A percentile compares a stretch with the other conserved stretches of the same genome.
Evolutionary conservation across 148 eudicot species (phyloP).

Genomic region (Euryodendron excelsum): DNA sequence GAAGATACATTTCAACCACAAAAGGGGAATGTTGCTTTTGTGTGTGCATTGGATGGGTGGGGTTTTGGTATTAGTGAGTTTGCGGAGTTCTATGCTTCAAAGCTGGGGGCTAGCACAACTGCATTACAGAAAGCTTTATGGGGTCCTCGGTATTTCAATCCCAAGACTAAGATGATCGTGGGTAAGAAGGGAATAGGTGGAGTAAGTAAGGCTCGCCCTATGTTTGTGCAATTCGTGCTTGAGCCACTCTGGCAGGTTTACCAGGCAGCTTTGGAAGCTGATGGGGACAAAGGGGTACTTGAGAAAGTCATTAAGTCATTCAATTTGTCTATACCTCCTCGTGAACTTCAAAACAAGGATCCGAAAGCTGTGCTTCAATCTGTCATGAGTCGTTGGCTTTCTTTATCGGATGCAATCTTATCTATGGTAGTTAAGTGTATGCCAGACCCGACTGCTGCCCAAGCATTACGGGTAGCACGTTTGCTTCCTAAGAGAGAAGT

Average conservation of each 20-base stretch:
- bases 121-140: conserved; percentile 65
- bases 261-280: conserved; percentile 52
- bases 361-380: conserved; percentile 76
- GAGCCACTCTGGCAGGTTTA: conserved; percentile 91
- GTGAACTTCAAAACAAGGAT: conserved; percentile 75
- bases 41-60: conserved; percentile 95
- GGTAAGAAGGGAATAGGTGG: conserved; percentile 60
- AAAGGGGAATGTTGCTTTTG: conserved; percentile 92
- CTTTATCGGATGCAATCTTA: conserved; percentile 64
- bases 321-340: conserved; percentile 59
- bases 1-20: conserved; percentile 92
- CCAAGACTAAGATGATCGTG: conserved; percentile 66
- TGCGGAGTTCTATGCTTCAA: conserved; percentile 79
- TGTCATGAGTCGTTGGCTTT: conserved; percentile 92
- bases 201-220: conserved; percentile 62
- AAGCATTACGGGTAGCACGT: conserved; percentile 62
- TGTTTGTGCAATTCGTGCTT: conserved; percentile 84
- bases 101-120: conserved; percentile 51
- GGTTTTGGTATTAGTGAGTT: conserved; percentile 74
- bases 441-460: conserved; percentile 76
- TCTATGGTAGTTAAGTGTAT: conserved; percentile 70
- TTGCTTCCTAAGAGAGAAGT: conserved; percentile 83
- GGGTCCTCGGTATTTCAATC: conserved; percentile 82
- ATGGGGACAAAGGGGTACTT: conserved; percentile 60
- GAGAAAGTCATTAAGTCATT: conserved; percentile 69